These are phyloP conservation scores for Corchorus capsularis DNA, from an alignment of 345 rosid species.

Conservation along the genomic window DNA sequence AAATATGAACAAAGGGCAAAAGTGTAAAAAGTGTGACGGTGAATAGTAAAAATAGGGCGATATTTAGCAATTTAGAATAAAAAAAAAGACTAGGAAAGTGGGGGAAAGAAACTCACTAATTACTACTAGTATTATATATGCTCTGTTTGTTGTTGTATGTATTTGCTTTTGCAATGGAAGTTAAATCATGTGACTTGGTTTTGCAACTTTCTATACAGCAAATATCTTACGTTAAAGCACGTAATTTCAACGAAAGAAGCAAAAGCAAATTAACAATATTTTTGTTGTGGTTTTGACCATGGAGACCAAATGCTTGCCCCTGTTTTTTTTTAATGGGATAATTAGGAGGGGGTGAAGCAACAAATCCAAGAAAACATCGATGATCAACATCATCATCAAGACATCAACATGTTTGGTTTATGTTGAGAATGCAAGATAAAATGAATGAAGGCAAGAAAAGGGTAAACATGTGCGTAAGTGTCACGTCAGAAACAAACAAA, in stretches of 20 bases:
- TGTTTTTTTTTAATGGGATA: background rate
- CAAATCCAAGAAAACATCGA: slow-evolving; percentile 8
- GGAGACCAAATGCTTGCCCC: background rate
- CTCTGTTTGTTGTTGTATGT: too few relatives aligned
- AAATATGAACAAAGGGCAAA: too few relatives aligned
- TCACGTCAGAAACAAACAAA: background rate
- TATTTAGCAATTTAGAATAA: too few relatives aligned
- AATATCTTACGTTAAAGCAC: background rate
- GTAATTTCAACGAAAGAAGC: background rate
- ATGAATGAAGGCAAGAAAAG: background rate
- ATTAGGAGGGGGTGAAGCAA: slow-evolving; percentile 6
- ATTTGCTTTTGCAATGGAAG: background rate
- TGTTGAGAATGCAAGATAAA: background rate
- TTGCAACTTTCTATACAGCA: slow-evolving; percentile 7
- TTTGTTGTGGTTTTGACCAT: slow-evolving; percentile 5
- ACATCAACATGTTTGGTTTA: background rate
- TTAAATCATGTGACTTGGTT: slow-evolving; percentile 2
- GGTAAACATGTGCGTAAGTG: slow-evolving; percentile 12
- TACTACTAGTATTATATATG: too few relatives aligned
- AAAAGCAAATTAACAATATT: background rate
- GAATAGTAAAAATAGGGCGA: too few relatives aligned
- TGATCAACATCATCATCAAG: background rate
- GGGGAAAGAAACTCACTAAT: too few relatives aligned
- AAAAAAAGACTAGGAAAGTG: too few relatives aligned
- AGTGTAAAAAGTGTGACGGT: too few relatives aligned